A percentile compares a stretch with the other conserved stretches of the same genome.
Evolutionary conservation across 306 rosid genomes (phyloP).

Genomic region (Vigna trinervia): DNA sequence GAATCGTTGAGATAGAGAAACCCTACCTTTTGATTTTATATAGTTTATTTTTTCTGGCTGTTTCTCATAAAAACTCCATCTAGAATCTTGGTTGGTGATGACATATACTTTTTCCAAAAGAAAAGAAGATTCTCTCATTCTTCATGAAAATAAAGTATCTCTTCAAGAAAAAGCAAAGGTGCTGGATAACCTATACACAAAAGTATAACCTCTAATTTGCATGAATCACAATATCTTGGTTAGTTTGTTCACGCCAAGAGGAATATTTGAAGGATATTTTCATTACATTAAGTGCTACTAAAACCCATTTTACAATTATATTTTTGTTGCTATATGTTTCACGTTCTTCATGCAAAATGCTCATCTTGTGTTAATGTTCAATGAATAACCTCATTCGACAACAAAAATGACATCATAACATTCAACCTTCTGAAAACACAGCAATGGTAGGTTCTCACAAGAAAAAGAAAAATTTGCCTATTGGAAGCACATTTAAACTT

Average conservation of each 20-base stretch:
- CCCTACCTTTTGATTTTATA: not conserved
- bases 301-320: not conserved
- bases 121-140: conserved; percentile 14
- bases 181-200: not conserved
- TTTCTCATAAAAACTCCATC: not conserved
- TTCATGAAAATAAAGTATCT: not conserved
- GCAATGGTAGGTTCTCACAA: conserved; percentile 56
- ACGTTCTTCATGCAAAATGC: conserved; percentile 36
- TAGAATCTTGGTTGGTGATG: not conserved
- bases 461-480: conserved; percentile 44
- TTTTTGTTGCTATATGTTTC: not conserved
- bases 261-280: conserved; percentile 17
- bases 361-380: not conserved
- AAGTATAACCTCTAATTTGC: not conserved
- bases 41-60: not conserved
- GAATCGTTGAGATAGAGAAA: no score
- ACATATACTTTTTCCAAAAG: not conserved
- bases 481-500: conserved; percentile 63
- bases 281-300: not conserved
- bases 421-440: not conserved
- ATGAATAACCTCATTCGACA: not conserved
- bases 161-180: conserved; percentile 41
- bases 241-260: not conserved
- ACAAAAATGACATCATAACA: not conserved
- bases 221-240: not conserved